Percentiles rank a stretch among this genome's conserved stretches.
Evolutionary conservation across 2,329 filamentous ascomycete species (phyloP).

Genomic region (Zopfia rhizophila): DNA sequence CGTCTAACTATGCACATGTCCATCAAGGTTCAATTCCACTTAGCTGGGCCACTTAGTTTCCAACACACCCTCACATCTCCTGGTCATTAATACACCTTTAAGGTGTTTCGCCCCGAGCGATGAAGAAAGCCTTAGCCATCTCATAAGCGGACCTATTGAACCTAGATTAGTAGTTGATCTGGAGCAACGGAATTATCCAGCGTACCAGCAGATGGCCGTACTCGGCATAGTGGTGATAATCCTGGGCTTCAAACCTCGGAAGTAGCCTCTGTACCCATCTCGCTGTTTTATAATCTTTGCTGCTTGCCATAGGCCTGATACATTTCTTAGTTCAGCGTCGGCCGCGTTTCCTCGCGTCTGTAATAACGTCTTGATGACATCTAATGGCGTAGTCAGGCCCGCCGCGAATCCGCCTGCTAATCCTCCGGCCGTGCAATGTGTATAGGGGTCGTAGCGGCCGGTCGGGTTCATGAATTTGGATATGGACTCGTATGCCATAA

Average conservation of each 20-base stretch:
- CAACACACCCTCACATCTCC: too few species aligned
- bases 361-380: conserved; percentile 97
- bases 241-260: conserved; percentile 89
- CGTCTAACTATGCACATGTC: conserved; percentile 11
- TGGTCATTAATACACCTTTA: too few species aligned
- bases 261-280: conserved; percentile 88
- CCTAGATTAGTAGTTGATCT: conserved; percentile 21
- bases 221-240: conserved; percentile 98
- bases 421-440: conserved; percentile 91
- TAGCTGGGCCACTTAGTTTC: neutral
- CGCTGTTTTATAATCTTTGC: conserved; percentile 83
- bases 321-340: conserved; percentile 83
- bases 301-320: conserved; percentile 82
- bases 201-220: conserved; percentile 98
- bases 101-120: conserved; percentile 50
- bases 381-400: conserved; percentile 92
- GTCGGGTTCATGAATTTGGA: conserved; percentile 91
- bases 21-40: neutral
- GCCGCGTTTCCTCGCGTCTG: conserved; percentile 88
- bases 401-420: conserved; percentile 93
- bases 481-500: conserved; percentile 96
- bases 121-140: conserved; percentile 75
- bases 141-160: conserved; percentile 70
- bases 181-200: conserved; percentile 15
- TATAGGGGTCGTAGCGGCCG: conserved; percentile 88